Percentiles rank a stretch among this genome's conserved stretches.
These are phyloP conservation scores for Ogataea pignaliae DNA, from an alignment of 805 yeast species.

Conservation along the genomic window DNA sequence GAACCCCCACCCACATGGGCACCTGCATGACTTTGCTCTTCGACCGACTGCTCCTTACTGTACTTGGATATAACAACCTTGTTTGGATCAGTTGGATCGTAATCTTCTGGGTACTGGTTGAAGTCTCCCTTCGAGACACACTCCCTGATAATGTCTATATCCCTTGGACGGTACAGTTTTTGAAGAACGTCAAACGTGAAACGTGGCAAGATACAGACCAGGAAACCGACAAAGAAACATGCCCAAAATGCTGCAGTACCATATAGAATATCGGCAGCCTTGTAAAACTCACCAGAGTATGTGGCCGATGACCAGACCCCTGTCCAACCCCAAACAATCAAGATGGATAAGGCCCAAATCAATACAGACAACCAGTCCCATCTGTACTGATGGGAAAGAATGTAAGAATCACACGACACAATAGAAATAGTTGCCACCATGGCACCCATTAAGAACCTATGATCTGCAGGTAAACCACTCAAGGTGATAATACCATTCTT, in stretches of 20 bases:
- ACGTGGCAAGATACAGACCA: constrained; percentile 64
- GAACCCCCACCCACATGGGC: constrained; percentile 10
- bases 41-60: constrained; percentile 30
- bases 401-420: constrained; percentile 61
- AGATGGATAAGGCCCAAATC: constrained; percentile 52
- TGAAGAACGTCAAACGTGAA: constrained; percentile 53
- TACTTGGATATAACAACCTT: constrained; percentile 49
- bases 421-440: constrained; percentile 64
- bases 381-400: constrained; percentile 62
- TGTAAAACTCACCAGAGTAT: constrained; percentile 56
- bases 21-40: constrained; percentile 15
- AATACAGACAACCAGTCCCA: constrained; percentile 76
- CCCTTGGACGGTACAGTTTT: constrained; percentile 55
- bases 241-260: constrained; percentile 67
- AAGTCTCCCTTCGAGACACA: constrained; percentile 64
- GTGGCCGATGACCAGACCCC: constrained; percentile 67
- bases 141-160: constrained; percentile 71
- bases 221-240: constrained; percentile 56
- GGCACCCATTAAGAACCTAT: constrained; percentile 69
- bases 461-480: constrained; percentile 52
- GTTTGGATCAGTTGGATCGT: constrained; percentile 79
- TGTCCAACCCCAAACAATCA: constrained; percentile 69
- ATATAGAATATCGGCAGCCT: constrained; percentile 60
- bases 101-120: constrained; percentile 57
- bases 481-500: constrained; percentile 39